Conservation (phyloP, 495 filamentous ascomycete genomes). For the Rhypophila decipiens region DNA sequence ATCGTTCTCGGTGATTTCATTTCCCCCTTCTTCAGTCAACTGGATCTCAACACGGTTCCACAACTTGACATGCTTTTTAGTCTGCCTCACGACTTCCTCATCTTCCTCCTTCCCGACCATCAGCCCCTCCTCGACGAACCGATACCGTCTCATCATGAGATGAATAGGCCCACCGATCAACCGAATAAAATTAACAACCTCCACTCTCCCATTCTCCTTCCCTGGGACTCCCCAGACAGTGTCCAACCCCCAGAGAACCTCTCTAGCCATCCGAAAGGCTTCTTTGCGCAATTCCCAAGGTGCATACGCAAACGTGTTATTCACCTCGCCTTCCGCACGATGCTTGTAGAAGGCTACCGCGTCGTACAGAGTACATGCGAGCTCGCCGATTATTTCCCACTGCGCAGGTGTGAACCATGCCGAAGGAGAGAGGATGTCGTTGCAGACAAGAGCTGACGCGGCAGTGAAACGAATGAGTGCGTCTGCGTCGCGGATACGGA, state of each 20-base stretch:
- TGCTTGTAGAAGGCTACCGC: conserved; percentile 19
- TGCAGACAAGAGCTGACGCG: conserved; percentile 11
- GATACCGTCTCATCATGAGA: conserved; percentile 19
- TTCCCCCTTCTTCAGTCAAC: background rate
- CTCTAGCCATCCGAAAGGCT: conserved; percentile 6
- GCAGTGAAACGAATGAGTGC: conserved; percentile 12
- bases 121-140: conserved; percentile 18
- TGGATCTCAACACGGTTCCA: conserved; percentile 12
- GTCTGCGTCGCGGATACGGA: conserved; percentile 18
- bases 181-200: conserved; percentile 13
- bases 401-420: conserved; percentile 16
- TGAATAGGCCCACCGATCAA: conserved; percentile 18
- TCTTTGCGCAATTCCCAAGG: conserved; percentile 1
- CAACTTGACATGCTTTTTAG: conserved; percentile 12
- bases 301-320: conserved; percentile 18
- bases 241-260: conserved; percentile 18
- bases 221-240: conserved; percentile 3
- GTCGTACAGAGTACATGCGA: conserved; percentile 17
- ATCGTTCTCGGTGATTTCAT: background rate
- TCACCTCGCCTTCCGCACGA: conserved; percentile 18
- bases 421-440: conserved; percentile 7
- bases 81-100: conserved; percentile 8
- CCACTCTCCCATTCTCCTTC: background rate
- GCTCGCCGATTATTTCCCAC: conserved; percentile 12
- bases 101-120: conserved; percentile 11